phyloP scores from a whole-genome alignment of 345 rosid species.

The Populus pruinosa region DNA sequence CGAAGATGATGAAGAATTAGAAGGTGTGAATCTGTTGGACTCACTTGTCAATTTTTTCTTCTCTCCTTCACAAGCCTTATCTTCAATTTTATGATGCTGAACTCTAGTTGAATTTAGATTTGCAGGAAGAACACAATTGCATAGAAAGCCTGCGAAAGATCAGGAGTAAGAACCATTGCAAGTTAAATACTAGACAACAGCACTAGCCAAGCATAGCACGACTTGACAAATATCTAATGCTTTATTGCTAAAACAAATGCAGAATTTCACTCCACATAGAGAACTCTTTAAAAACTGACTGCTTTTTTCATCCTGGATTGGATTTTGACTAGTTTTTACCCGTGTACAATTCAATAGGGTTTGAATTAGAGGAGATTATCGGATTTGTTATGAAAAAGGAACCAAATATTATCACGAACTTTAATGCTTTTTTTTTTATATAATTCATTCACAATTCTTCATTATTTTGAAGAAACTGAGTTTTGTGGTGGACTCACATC shows the following conservation, averaged over 20 bases:
- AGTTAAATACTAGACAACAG: not conserved
- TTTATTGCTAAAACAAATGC: not conserved
- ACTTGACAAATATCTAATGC: not conserved
- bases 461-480: not conserved
- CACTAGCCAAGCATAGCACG: not conserved
- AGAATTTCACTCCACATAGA: not conserved
- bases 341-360: not conserved
- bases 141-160: conserved; percentile 60
- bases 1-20: conserved; percentile 55
- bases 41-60: conserved; percentile 54
- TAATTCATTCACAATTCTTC: not conserved
- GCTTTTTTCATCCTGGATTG: not conserved
- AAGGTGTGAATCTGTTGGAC: conserved; percentile 40
- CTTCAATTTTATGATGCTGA: conserved; percentile 53
- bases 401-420: not conserved
- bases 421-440: not conserved
- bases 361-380: not conserved
- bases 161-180: conserved; percentile 1
- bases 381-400: not conserved
- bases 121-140: conserved; percentile 91
- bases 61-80: conserved; percentile 55
- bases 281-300: not conserved
- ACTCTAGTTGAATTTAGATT: conserved; percentile 64
- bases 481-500: not conserved
- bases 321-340: not conserved